phyloP scores from a whole-genome alignment of 305 asterid genomes.

The Fraxinus angustifolia region DNA sequence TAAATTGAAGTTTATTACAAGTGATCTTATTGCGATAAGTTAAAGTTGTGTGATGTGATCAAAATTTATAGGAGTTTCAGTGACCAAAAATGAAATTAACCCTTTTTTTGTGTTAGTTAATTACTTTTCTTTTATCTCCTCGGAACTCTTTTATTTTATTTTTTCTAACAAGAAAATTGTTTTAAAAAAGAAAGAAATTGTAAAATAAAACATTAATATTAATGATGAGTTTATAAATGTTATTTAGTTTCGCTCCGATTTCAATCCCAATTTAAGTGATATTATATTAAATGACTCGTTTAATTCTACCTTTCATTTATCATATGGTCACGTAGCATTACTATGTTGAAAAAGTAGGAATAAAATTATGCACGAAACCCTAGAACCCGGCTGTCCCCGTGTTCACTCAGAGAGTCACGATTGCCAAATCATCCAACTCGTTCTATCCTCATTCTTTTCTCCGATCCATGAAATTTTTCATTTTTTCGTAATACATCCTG shows the following conservation, averaged over 20 bases:
- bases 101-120: not conserved
- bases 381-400: constrained; percentile 24
- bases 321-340: not conserved
- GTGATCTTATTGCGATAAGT: too few relatives aligned
- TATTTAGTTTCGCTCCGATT: too few relatives aligned
- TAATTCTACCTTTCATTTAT: too few relatives aligned
- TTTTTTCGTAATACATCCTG: not conserved
- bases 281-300: too few relatives aligned
- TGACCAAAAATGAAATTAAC: too few relatives aligned
- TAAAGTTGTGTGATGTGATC: too few relatives aligned
- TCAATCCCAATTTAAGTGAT: too few relatives aligned
- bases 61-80: too few relatives aligned
- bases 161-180: not conserved
- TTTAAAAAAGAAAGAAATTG: too few relatives aligned
- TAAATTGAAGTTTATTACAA: too few relatives aligned
- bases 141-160: not conserved
- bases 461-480: constrained; percentile 23
- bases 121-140: not conserved
- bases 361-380: constrained; percentile 8
- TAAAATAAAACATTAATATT: too few relatives aligned
- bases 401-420: constrained; percentile 47
- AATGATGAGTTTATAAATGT: too few relatives aligned
- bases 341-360: not conserved
- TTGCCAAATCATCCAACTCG: constrained; percentile 40
- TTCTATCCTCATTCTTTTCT: constrained; percentile 34